phyloP scores from a whole-genome alignment of 2,329 filamentous ascomycete genomes.

The Cercospora nicotianae region DNA sequence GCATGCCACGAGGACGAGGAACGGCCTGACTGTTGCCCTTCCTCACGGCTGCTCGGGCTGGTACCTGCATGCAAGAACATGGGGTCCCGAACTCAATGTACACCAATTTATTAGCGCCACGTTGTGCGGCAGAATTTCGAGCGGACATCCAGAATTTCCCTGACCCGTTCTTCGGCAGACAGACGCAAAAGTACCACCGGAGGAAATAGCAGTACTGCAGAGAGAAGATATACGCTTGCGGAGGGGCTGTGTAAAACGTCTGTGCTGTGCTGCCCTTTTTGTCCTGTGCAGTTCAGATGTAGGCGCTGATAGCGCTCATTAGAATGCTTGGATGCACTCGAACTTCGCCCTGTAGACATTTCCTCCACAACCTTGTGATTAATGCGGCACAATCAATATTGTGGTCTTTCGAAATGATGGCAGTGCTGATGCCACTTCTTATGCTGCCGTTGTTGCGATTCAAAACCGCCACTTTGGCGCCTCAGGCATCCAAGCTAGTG shows the following conservation, averaged over 20 bases:
- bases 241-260: background rate
- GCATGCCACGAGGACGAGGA: slow-evolving; percentile 1
- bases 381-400: background rate
- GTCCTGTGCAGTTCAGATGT: background rate
- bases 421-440: background rate
- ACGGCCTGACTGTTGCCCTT: background rate
- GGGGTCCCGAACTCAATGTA: slow-evolving; percentile 10
- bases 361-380: background rate
- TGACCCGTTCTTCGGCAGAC: background rate
- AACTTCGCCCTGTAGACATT: background rate
- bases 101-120: slow-evolving; percentile 9
- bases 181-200: background rate
- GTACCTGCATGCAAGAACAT: slow-evolving; percentile 9
- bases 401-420: background rate
- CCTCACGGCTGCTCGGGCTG: background rate
- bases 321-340: background rate
- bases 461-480: background rate
- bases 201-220: background rate
- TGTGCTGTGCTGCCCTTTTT: background rate
- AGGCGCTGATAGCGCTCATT: background rate
- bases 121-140: background rate
- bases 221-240: background rate
- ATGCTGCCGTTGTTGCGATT: background rate
- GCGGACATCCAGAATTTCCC: background rate
- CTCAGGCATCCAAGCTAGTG: slow-evolving; percentile 1